These are phyloP conservation scores for Physcomitrium patens DNA, from an alignment of 225 moss, liverwort and hornwort genomes.

Conservation along the genomic window DNA sequence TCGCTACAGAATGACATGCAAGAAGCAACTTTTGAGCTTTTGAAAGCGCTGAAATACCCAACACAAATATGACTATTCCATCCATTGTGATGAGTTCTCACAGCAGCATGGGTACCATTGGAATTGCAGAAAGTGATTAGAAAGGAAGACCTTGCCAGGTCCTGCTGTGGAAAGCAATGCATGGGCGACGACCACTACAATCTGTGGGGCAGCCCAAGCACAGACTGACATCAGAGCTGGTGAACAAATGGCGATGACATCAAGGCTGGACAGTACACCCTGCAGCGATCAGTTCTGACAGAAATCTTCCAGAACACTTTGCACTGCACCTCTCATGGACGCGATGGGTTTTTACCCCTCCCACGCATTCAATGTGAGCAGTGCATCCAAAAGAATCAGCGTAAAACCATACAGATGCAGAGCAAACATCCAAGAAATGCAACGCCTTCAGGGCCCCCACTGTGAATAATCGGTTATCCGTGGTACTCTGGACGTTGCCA, in stretches of 20 bases:
- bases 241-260: constrained; percentile 4
- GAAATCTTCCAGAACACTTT: background rate
- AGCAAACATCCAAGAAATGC: constrained; percentile 11
- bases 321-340: constrained; percentile 14
- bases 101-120: no score
- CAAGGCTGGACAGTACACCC: background rate
- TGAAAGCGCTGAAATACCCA: background rate
- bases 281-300: background rate
- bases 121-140: no score
- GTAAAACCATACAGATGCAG: background rate
- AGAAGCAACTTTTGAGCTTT: background rate
- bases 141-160: background rate
- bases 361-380: constrained; percentile 1
- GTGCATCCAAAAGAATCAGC: background rate
- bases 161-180: background rate
- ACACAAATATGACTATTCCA: no score
- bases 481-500: background rate
- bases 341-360: background rate
- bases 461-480: background rate
- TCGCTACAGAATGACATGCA: no score
- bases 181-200: no score
- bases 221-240: background rate
- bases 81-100: no score
- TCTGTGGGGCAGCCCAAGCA: no score
- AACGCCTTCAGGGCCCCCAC: background rate